phyloP scores from a whole-genome alignment of 306 rosid species.

The Sicyos baderoa region DNA sequence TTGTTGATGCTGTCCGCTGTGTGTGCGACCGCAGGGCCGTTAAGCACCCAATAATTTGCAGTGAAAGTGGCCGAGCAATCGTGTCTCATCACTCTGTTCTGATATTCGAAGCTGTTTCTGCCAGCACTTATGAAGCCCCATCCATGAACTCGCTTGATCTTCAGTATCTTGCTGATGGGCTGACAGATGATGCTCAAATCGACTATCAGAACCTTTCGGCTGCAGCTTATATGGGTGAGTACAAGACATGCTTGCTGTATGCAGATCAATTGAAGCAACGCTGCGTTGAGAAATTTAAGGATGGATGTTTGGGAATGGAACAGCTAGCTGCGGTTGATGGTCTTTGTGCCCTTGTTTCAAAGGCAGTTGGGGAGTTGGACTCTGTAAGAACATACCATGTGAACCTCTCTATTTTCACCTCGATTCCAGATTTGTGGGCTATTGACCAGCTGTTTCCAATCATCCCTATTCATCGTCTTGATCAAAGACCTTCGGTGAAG shows the following conservation, averaged over 20 bases:
- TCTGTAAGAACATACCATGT: conserved; percentile 54
- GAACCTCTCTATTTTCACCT: conserved; percentile 78
- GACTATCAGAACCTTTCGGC: conserved; percentile 45
- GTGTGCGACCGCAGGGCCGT: conserved; percentile 54
- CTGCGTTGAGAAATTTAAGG: conserved; percentile 67
- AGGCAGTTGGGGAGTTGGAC: conserved; percentile 57
- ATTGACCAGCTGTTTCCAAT: conserved; percentile 73
- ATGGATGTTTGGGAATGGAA: conserved; percentile 66
- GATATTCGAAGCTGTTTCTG: conserved; percentile 60
- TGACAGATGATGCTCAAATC: conserved; percentile 52
- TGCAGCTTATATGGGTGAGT: conserved; percentile 51
- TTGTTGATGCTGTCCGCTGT: conserved; percentile 46
- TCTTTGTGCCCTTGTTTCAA: conserved; percentile 53
- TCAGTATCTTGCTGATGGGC: conserved; percentile 47
- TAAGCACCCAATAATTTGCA: conserved; percentile 64
- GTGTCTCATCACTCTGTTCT: conserved; percentile 81
- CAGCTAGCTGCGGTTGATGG: conserved; percentile 81
- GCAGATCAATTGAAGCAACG: conserved; percentile 64
- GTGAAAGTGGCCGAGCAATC: conserved; percentile 81
- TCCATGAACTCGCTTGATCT: conserved; percentile 34
- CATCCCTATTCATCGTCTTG: conserved; percentile 78
- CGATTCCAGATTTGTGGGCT: conserved; percentile 82
- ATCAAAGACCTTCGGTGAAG: conserved; percentile 51
- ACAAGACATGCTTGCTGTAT: conserved; percentile 46
- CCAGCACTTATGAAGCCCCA: conserved; percentile 27